Base-by-base conservation (phyloP, 176 grass and related monocot genomes). In the Carex cristatella region DNA sequence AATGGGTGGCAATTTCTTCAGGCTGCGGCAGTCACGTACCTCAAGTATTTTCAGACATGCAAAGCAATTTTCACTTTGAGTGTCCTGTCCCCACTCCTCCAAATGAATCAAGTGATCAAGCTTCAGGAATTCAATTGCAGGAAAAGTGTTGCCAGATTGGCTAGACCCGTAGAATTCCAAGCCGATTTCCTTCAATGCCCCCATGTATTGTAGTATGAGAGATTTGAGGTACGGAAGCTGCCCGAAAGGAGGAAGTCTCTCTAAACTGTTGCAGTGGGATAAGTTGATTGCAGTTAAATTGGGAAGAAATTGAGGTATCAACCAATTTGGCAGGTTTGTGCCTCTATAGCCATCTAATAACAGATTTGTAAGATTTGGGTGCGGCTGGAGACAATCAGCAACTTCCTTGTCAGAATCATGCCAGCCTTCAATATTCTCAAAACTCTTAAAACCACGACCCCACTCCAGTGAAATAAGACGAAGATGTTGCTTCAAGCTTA, bases 321-420 rank as follows among this genome's bases (percentile, higher is more conserved):
- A 46, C 83, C 87, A 89, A 40, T 35, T 15, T 30, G 87, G 83
- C 10, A 13, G 31, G 16, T 3, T 81, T 32, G 16, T 57, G 23
- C 64, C 83, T 51, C 54, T 61, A 46, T 85, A 89, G 4, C 32
- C 19, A 18, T 33, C 14, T 55, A 88, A 53, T 76, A 10, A 2
- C 19, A 90, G 32, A 8, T 72, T 4, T 46, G 32, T 75, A 15
- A 89, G 83, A 28, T 64, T 7, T 27, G 9, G 7, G 48, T 82
- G 49, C 40, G 88, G 84, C 67, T 61, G 46, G 56, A 90, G 88
- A 19, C 35, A 46, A 56, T 90, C 80, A 69, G 77, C 64, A 60
- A 90, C 7, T 69, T 86, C 53, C 79, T 84, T 40, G 12, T 49
- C 59, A 2, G 3, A 14, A 10, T 33, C 84, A 37, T 48, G 46